Percentiles rank a stretch among this genome's conserved stretches.
phyloP scores from a whole-genome alignment of 2,329 filamentous ascomycete genomes.

The Nemania sp. region DNA sequence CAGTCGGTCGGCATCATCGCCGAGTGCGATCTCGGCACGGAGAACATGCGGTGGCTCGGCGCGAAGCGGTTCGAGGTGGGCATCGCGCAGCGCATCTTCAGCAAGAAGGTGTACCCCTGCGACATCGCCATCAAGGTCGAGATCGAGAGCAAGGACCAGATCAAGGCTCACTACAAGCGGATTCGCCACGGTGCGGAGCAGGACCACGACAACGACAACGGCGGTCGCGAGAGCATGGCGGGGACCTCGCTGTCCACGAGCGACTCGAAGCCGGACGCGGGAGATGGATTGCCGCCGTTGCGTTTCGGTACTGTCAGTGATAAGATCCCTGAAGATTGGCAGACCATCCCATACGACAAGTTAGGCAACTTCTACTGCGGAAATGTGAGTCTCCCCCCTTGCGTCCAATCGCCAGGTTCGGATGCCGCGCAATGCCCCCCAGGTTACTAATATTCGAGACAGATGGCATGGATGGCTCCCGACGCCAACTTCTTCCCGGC shows the following conservation, averaged over 20 bases:
- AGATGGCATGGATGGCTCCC: constrained; percentile 90
- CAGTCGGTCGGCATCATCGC: constrained; percentile 90
- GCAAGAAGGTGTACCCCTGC: constrained; percentile 81
- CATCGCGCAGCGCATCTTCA: constrained; percentile 75
- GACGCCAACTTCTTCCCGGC: constrained; percentile 87
- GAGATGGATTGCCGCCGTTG: constrained; percentile 69
- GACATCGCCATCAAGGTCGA: constrained; percentile 86
- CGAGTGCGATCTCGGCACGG: constrained; percentile 86
- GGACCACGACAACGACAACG: constrained; percentile 42
- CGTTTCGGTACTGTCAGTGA: constrained; percentile 81
- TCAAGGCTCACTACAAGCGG: constrained; percentile 72
- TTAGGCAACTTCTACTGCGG: constrained; percentile 93
- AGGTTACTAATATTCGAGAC: constrained; percentile 23
- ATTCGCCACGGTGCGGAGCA: constrained; percentile 38
- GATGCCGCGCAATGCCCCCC: not conserved
- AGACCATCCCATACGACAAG: constrained; percentile 71
- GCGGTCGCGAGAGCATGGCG: constrained; percentile 23
- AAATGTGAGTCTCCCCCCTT: constrained; percentile 63
- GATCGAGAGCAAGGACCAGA: constrained; percentile 72
- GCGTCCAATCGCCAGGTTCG: not conserved
- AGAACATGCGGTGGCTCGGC: constrained; percentile 93
- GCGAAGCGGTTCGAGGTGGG: constrained; percentile 82
- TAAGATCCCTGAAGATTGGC: constrained; percentile 77
- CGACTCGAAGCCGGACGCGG: constrained; percentile 35
- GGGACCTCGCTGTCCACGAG: constrained; percentile 24